phyloP scores from a whole-genome alignment of 2,329 filamentous ascomycete genomes.

The Venturia pyrina region DNA sequence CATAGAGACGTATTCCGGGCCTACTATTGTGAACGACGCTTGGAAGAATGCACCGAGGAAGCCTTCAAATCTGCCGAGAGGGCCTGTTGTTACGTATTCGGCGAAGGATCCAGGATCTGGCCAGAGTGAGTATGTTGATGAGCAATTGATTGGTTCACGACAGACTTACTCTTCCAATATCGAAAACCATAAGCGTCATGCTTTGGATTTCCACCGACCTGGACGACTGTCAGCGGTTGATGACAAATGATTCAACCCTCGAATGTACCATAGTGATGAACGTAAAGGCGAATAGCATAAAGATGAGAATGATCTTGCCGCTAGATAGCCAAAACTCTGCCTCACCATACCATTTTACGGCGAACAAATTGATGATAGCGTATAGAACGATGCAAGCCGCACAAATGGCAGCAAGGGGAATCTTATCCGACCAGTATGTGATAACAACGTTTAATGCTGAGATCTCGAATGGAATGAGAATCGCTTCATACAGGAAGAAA shows the following conservation, averaged over 20 bases:
- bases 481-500: constrained; percentile 41
- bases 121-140: background rate
- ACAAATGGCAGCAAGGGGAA: constrained; percentile 1
- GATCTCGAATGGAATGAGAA: constrained; percentile 44
- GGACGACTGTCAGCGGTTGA: no score
- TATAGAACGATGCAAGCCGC: constrained; percentile 43
- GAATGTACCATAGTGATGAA: constrained; percentile 27
- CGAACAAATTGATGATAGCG: constrained; percentile 43
- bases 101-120: constrained; percentile 22
- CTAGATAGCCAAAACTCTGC: constrained; percentile 40
- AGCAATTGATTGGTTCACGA: constrained; percentile 14
- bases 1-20: constrained; percentile 40
- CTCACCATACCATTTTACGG: constrained; percentile 47
- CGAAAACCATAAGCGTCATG: constrained; percentile 33
- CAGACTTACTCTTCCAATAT: constrained; percentile 26
- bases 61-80: constrained; percentile 25
- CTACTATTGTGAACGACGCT: constrained; percentile 37
- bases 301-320: constrained; percentile 36
- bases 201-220: constrained; percentile 30
- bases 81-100: constrained; percentile 20
- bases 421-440: constrained; percentile 10
- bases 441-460: constrained; percentile 34
- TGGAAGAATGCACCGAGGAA: constrained; percentile 24
- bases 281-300: constrained; percentile 35
- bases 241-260: no score